Conservation (phyloP, 2,329 filamentous ascomycete species). For the Neofusicoccum kwambonambiense region DNA sequence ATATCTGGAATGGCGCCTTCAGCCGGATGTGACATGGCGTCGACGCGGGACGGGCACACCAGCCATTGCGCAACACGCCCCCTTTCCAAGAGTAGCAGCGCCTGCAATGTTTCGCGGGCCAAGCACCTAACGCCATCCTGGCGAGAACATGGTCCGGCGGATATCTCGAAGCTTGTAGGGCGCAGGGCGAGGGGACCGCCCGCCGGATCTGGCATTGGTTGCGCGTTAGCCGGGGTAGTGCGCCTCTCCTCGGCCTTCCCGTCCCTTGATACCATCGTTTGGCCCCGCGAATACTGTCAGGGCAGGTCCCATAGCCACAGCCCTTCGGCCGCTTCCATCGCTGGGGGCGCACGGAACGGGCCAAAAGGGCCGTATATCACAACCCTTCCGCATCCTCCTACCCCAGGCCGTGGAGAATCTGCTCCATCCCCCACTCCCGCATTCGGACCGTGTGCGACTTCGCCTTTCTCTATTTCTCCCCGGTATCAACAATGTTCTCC, state of each 20-base stretch:
- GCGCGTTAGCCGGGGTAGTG: background rate
- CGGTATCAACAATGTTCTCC: background rate
- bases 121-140: background rate
- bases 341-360: background rate
- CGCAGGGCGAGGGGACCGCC: background rate
- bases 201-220: background rate
- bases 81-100: background rate
- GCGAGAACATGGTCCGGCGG: background rate
- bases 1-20: background rate
- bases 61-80: background rate
- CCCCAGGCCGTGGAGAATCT: background rate
- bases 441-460: background rate
- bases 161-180: background rate
- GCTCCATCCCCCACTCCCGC: background rate
- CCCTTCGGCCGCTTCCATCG: background rate
- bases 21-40: background rate
- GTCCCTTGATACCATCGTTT: background rate
- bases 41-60: no score
- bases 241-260: background rate
- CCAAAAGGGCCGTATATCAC: background rate
- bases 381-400: background rate
- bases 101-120: background rate
- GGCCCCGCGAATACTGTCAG: background rate
- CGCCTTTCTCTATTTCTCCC: background rate
- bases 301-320: background rate